phyloP scores from a whole-genome alignment of 371 early-diverging fungal genomes.

The Nematocida sp. region DNA sequence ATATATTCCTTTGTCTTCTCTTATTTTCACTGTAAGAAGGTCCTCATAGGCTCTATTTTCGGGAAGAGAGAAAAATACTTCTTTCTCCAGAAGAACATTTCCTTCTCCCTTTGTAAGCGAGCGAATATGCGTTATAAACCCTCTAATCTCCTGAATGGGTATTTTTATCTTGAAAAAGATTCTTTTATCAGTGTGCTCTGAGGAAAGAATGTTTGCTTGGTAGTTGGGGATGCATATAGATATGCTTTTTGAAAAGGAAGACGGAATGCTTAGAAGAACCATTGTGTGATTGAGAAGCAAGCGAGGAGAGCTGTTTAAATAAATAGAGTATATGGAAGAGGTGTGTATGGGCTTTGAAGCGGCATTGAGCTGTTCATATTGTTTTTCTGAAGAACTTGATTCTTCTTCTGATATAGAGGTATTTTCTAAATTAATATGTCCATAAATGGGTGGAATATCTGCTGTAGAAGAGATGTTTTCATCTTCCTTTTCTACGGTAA shows the following conservation, averaged over 20 bases:
- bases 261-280: slow-evolving; percentile 1
- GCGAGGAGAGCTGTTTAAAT: slow-evolving; percentile 11
- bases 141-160: slow-evolving; percentile 29
- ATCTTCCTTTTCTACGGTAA: neutral
- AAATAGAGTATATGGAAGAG: slow-evolving; percentile 18
- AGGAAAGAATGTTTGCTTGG: neutral
- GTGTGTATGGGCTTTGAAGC: neutral
- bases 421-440: neutral
- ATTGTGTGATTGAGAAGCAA: slow-evolving; percentile 22
- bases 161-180: neutral
- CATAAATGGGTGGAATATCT: too few relatives aligned
- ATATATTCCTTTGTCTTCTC: slow-evolving; percentile 42
- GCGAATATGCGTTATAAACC: neutral
- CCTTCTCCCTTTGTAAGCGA: slow-evolving; percentile 30
- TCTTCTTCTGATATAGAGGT: neutral
- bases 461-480: too few relatives aligned
- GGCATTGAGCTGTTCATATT: too few relatives aligned
- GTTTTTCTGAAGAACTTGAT: too few relatives aligned
- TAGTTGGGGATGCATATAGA: neutral
- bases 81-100: slow-evolving; percentile 2
- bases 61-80: neutral
- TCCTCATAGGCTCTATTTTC: slow-evolving; percentile 21
- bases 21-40: neutral
- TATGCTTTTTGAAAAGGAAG: neutral
- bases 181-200: neutral